These are phyloP conservation scores for Cerioporus squamosus DNA, from an alignment of 1,284 basidiomycete genomes.

Conservation along the genomic window DNA sequence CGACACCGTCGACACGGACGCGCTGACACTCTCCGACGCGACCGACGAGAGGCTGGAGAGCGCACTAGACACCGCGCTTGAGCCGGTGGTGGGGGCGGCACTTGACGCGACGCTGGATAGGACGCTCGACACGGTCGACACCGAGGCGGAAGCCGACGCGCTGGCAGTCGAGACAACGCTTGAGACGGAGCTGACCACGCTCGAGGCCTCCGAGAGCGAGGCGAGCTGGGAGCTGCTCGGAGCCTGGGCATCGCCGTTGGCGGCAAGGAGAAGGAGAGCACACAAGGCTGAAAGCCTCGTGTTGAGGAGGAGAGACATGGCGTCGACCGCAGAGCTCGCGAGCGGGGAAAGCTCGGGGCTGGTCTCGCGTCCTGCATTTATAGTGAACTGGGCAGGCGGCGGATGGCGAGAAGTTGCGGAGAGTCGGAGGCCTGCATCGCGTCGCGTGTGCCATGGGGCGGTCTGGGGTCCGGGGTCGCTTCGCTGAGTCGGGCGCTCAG, in stretches of 20 bases:
- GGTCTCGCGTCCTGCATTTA: no score
- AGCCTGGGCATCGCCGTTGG: constrained; percentile 9
- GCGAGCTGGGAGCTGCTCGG: background rate
- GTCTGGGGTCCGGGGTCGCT: constrained; percentile 1
- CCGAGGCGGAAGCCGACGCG: background rate
- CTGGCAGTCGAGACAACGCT: background rate
- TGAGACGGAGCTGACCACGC: background rate
- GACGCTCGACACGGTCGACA: background rate
- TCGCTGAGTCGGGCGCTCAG: background rate
- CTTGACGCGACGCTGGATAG: constrained; percentile 7
- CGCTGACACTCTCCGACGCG: constrained; percentile 2
- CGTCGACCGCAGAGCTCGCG: constrained; percentile 2
- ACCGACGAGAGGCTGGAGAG: background rate
- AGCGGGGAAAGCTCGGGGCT: constrained; percentile 14
- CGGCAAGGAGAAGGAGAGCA: constrained; percentile 21
- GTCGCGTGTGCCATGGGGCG: background rate
- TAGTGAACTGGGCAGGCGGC: no score
- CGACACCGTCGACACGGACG: background rate
- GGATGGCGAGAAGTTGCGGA: no score
- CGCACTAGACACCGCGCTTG: background rate
- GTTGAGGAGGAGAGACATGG: constrained; percentile 23
- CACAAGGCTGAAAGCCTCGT: constrained; percentile 21
- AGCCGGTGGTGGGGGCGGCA: background rate
- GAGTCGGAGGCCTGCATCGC: background rate
- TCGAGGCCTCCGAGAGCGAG: constrained; percentile 3